These are phyloP conservation scores for Calonectria henricotiae DNA, from an alignment of 2,329 filamentous ascomycete species.

Conservation along the genomic window DNA sequence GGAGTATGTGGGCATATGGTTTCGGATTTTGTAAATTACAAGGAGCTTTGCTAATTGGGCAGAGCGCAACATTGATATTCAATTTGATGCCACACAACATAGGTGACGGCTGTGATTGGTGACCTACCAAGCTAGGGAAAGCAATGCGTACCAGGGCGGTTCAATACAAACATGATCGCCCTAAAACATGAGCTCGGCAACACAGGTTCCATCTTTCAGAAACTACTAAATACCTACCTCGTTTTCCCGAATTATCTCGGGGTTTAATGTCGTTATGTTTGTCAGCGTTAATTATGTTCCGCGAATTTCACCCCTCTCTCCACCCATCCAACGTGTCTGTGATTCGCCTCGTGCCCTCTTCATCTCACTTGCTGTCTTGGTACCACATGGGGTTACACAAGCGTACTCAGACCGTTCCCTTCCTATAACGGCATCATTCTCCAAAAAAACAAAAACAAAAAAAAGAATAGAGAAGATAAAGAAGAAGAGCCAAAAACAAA, in stretches of 20 bases:
- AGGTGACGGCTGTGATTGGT: not conserved
- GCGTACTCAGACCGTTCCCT: not conserved
- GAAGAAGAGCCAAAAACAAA: not conserved
- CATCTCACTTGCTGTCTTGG: not conserved
- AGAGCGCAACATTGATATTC: not conserved
- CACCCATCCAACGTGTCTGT: not conserved
- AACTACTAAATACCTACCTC: not conserved
- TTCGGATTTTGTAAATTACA: constrained; percentile 7
- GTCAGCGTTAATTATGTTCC: not conserved
- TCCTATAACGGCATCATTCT: not conserved
- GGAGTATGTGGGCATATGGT: constrained; percentile 16
- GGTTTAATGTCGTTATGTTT: not conserved
- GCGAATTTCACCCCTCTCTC: not conserved
- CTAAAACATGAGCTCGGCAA: not conserved
- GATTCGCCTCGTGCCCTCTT: not conserved
- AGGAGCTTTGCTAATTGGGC: not conserved
- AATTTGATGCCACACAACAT: not conserved
- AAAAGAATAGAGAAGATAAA: not conserved
- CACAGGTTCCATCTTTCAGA: not conserved
- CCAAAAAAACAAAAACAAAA: not conserved
- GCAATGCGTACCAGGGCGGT: not conserved
- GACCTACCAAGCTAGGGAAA: too few relatives aligned
- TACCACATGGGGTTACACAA: not conserved
- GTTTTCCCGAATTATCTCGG: too few relatives aligned
- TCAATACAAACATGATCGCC: not conserved